phyloP scores from a whole-genome alignment of 805 yeast species.

The Candida ipomoeae region DNA sequence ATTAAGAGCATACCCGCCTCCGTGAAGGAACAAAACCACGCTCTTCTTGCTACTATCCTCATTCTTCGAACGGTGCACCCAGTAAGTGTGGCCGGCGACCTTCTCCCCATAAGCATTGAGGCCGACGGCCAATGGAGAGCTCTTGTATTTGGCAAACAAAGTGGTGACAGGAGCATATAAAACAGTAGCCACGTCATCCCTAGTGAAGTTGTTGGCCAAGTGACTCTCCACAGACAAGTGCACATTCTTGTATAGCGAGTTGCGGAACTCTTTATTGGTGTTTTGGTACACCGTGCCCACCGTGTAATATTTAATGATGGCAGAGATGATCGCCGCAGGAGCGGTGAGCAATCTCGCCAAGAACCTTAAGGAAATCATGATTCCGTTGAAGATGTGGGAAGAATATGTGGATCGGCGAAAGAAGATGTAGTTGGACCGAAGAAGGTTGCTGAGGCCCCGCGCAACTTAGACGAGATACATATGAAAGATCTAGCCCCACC shows the following conservation, averaged over 20 bases:
- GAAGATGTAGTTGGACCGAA: not conserved
- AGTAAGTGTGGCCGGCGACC: slow-evolving; percentile 12
- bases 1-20: slow-evolving; percentile 24
- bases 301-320: slow-evolving; percentile 27
- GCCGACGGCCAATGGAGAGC: slow-evolving; percentile 12
- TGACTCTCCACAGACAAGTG: slow-evolving; percentile 25
- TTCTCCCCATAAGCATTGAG: slow-evolving; percentile 15
- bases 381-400: not conserved
- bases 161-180: slow-evolving; percentile 22
- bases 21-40: slow-evolving; percentile 23
- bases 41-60: slow-evolving; percentile 9
- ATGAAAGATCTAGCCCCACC: not conserved
- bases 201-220: slow-evolving; percentile 22
- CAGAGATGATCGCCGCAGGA: slow-evolving; percentile 21
- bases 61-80: slow-evolving; percentile 12
- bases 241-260: slow-evolving; percentile 28
- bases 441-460: not conserved
- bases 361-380: slow-evolving; percentile 20
- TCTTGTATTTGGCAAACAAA: slow-evolving; percentile 14
- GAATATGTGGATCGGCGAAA: not conserved
- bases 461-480: not conserved
- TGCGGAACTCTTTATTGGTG: slow-evolving; percentile 26
- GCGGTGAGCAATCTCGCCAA: slow-evolving; percentile 20
- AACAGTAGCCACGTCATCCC: slow-evolving; percentile 20
- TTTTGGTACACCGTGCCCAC: slow-evolving; percentile 28